Evolutionary conservation across 352 stramenopile genomes (phyloP), one percentile per base, ranked within the genome.

Genomic region (Phytophthora crassamura): DNA sequence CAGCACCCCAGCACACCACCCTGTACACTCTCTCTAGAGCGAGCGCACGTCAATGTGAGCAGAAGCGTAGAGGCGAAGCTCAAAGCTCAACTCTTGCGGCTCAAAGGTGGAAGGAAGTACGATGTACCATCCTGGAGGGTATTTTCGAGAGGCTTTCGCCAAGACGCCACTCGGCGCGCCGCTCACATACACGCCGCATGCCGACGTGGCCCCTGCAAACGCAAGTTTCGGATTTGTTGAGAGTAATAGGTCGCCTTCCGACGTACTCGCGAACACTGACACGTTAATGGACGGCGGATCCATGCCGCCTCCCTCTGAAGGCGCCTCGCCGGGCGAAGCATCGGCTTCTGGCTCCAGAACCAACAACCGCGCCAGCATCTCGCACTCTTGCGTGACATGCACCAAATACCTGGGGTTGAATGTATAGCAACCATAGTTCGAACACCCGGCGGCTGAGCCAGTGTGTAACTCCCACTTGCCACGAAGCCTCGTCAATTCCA

Each of bases 351-450:
- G 41, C 1, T 77, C 65, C 15, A 70, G 34, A 2, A 80, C 51
- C 39, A 88, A 52, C 10, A 94, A 67, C 4, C 84, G 83, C 38
- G 69, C 76, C 36, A 93, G 83, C 11, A 93, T 57, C 8, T 79
- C 57, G 18, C 67, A 88, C 30, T 89, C 74, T 30, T 78, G 69
- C 1, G 66, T 57, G 5, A 92, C 67, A 42, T 84, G 74, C 33
- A 94, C 64, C 30, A 95, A 76, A 56, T 84, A 93, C 59, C 84
- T 87, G 20, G 87, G 85, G 61, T 95, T 94, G 64, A 91, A 90
- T 6, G 80, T 91, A 59, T 94, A 95, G 61, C 84, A 88, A 14
- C 85, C 85, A 58, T 89, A 93, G 61, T 88, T 92, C 7, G 76
- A 88, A 54, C 87, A 94, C 2, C 87, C 85, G 2, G 72, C 82